Base-by-base conservation (phyloP, 2,329 filamentous ascomycete species). In the Setomelanomma holmii region DNA sequence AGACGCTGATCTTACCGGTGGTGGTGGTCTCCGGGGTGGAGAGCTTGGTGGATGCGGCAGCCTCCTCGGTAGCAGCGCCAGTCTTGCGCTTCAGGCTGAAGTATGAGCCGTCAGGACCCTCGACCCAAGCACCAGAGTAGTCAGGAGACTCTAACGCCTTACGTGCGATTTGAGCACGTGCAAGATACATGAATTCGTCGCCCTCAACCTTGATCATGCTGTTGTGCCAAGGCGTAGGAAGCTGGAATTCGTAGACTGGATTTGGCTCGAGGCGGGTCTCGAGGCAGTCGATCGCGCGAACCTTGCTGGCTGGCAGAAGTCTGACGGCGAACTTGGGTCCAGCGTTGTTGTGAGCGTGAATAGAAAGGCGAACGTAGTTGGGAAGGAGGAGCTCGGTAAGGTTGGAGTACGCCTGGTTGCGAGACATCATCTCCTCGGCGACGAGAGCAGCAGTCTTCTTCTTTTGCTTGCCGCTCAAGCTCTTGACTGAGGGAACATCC, bases 361-460 rank as follows among this genome's bases (percentile, higher is more conserved):
- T 81, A 0, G 78, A 80, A 0, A 81, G 69, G n/a, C 78, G 76
- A 36, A 81, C 67, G 47, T 78, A 74, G 51, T 77, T 73, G 1
- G 79, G 79, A 52, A 79, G 75, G 2, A 80, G 56, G 3, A 79
- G 60, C 63, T 80, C 77, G n/a, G 79, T 70, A 12, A 80, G 68
- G 43, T 80, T 80, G 2, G 78, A 80, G 52, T 80, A 81, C 8
- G 77, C 77, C 51, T 80, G 77, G 55, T 80, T 81, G 6, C 78
- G 69, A 17, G 67, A 65, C 22, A 75, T 71, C 73, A 75, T 76
- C 49, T 75, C 72, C 33, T 68, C 63, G 1, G 74, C 71, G 5
- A 75, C 68, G 20, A 61, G 64, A 22, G 67, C 58, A 10, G 71
- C 66, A 0, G 67, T 63, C 60, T 71, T 75, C 58, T 75, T 76